Evolutionary conservation across 2,329 filamentous ascomycete species (phyloP).

Genomic region (Penicillium verrucosum): DNA sequence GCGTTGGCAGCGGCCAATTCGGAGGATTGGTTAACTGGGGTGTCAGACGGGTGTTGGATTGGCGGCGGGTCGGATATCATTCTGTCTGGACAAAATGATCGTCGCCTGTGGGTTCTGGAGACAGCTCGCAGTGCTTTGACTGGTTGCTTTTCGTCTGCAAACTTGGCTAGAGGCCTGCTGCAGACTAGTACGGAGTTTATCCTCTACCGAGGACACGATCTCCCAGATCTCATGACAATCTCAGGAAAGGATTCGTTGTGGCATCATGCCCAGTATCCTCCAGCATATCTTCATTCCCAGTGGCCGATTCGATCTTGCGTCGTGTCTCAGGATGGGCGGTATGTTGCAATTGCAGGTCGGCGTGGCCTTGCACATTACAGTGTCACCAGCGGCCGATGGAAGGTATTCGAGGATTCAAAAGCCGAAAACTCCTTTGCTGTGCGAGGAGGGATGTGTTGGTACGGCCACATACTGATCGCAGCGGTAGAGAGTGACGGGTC

Average conservation of each 20-base stretch:
- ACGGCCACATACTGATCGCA: conserved; percentile 89
- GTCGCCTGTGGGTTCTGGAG: conserved; percentile 81
- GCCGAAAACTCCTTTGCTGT: conserved; percentile 90
- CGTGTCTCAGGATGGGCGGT: conserved; percentile 87
- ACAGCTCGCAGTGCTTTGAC: conserved; percentile 93
- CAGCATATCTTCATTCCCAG: conserved; percentile 80
- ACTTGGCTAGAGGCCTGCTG: conserved; percentile 82
- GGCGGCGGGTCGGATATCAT: conserved; percentile 84
- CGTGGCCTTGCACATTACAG: conserved; percentile 94
- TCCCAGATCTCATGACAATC: conserved; percentile 84
- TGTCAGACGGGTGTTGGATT: conserved; percentile 78
- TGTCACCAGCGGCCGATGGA: conserved; percentile 90
- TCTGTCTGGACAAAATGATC: conserved; percentile 66
- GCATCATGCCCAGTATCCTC: conserved; percentile 85
- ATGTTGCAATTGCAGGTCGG: conserved; percentile 91
- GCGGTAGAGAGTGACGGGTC: conserved; percentile 82
- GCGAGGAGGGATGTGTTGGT: conserved; percentile 97
- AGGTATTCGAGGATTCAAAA: conserved; percentile 77
- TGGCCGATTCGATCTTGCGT: conserved; percentile 89
- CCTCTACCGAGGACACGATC: conserved; percentile 88
- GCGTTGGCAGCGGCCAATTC: conserved; percentile 62
- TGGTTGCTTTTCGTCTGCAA: conserved; percentile 86
- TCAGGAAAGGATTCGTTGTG: conserved; percentile 91
- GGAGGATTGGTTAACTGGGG: conserved; percentile 80
- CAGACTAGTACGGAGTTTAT: conserved; percentile 86